phyloP scores from a whole-genome alignment of 495 filamentous ascomycete genomes.

The Talaromyces ruber region DNA sequence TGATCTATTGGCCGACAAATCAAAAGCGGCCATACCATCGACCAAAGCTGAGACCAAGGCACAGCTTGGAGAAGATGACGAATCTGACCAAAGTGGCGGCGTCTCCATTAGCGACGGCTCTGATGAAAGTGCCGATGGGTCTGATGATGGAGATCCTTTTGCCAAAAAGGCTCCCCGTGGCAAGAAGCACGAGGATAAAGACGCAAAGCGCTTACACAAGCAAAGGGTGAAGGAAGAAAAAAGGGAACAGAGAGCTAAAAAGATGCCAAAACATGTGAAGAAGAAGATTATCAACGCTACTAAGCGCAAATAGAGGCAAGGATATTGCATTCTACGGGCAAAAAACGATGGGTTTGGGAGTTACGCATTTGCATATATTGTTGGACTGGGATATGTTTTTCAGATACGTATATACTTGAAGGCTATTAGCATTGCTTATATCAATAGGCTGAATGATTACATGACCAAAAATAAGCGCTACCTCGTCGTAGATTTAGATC shows the following conservation, averaged over 20 bases:
- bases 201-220: constrained; percentile 82
- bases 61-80: constrained; percentile 27
- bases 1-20: constrained; percentile 63
- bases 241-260: constrained; percentile 79
- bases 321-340: not conserved
- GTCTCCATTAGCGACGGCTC: constrained; percentile 29
- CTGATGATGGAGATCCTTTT: constrained; percentile 37
- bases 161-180: constrained; percentile 67
- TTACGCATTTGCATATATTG: not conserved
- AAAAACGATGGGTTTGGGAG: not conserved
- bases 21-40: constrained; percentile 15
- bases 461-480: not conserved
- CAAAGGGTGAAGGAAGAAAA: constrained; percentile 89
- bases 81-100: constrained; percentile 41
- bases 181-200: constrained; percentile 87
- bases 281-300: constrained; percentile 57
- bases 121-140: constrained; percentile 28
- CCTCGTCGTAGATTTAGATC: not conserved
- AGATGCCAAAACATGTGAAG: constrained; percentile 94
- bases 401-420: not conserved
- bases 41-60: constrained; percentile 10
- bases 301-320: constrained; percentile 9
- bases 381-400: not conserved
- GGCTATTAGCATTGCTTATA: not conserved
- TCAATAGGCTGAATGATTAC: not conserved